Percentiles rank a stretch among this genome's conserved stretches.
Conservation (phyloP, 257 asterid genomes). For the Nicotiana benthamiana region DNA sequence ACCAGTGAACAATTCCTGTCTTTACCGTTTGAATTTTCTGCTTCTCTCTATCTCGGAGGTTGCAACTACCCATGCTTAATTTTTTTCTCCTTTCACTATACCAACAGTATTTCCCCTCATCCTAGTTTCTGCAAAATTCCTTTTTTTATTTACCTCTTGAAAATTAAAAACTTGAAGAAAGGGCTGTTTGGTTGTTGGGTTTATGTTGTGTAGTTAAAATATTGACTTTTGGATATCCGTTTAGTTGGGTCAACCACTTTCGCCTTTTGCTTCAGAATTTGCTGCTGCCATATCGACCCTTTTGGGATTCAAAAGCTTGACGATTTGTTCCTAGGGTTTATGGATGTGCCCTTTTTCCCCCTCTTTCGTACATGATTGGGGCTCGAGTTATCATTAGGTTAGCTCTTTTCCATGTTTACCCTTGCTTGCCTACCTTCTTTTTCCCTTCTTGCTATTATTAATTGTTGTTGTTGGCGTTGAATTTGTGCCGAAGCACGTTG, state of each 20-base stretch:
- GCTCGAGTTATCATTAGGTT: conserved; percentile 29
- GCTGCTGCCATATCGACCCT: neutral
- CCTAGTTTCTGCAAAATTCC: neutral
- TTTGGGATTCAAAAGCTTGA: conserved; percentile 4
- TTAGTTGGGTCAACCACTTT: conserved; percentile 16
- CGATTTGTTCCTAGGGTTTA: conserved; percentile 17
- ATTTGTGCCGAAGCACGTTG: neutral
- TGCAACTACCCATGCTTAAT: neutral
- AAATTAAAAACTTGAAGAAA: neutral
- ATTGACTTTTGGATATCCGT: neutral
- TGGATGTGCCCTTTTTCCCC: neutral
- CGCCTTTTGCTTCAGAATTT: conserved; percentile 1
- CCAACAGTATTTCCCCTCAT: neutral
- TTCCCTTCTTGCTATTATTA: conserved; percentile 5
- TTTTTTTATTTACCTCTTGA: neutral
- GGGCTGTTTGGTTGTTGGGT: neutral
- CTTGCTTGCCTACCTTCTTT: conserved; percentile 1
- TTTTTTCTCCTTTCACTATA: neutral
- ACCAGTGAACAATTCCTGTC: conserved; percentile 2
- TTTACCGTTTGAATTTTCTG: neutral
- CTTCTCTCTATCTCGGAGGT: neutral
- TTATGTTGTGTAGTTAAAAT: neutral
- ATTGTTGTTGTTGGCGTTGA: conserved; percentile 4
- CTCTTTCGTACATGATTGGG: conserved; percentile 10
- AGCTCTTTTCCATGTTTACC: conserved; percentile 10